Evolutionary conservation across 2,329 filamentous ascomycete species (phyloP).

Genomic region (Cryphonectria japonica): DNA sequence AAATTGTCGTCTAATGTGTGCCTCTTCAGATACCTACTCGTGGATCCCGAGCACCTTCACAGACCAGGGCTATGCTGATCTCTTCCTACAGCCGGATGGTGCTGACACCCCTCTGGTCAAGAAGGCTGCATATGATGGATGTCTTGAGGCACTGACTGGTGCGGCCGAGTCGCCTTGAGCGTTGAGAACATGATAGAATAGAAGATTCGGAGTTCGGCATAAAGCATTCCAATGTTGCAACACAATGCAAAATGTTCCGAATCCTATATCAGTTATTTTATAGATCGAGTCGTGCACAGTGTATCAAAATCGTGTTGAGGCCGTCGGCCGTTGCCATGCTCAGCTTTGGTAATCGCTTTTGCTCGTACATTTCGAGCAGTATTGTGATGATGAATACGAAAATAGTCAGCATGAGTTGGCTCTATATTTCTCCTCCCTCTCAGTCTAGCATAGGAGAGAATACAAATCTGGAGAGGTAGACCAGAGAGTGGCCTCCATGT

Average conservation of each 20-base stretch:
- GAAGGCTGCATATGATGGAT: conserved; percentile 17
- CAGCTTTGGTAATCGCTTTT: not conserved
- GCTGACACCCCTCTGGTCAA: conserved; percentile 11
- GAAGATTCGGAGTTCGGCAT: not conserved
- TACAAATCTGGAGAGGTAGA: no score
- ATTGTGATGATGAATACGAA: not conserved
- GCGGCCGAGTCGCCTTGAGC: not conserved
- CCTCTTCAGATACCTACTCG: conserved; percentile 35
- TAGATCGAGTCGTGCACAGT: not conserved
- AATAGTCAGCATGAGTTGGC: not conserved
- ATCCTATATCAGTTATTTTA: not conserved
- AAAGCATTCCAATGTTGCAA: not conserved
- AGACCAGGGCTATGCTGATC: conserved; percentile 36
- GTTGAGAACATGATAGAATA: not conserved
- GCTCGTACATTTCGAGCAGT: not conserved
- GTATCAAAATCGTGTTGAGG: not conserved
- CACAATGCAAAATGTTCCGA: not conserved
- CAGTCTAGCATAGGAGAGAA: no score
- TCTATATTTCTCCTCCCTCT: not conserved
- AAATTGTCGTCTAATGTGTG: no score
- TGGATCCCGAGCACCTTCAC: conserved; percentile 44
- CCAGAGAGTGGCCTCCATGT: no score
- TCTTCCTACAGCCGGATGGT: conserved; percentile 7
- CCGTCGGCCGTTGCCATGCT: not conserved
- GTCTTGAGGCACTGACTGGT: conserved; percentile 10